A percentile compares a stretch with the other conserved stretches of the same genome.
These are phyloP conservation scores for Kluyveromyces marxianus DNA, from an alignment of 1,139 yeast species.

Conservation along the genomic window DNA sequence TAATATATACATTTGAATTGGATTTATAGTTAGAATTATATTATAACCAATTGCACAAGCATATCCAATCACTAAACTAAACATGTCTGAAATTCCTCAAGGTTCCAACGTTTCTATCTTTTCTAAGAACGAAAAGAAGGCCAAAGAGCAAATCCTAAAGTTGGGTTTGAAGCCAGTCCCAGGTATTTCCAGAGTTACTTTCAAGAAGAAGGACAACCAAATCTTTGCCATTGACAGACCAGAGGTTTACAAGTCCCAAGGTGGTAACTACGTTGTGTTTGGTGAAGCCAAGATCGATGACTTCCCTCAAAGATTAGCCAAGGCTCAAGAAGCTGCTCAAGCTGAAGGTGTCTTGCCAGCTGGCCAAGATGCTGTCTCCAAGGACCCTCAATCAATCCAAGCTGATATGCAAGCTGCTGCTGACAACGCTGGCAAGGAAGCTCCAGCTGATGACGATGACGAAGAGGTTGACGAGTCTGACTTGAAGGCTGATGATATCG, in stretches of 20 bases:
- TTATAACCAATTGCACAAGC: neutral
- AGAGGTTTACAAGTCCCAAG: slow-evolving; percentile 89
- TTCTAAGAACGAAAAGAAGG: slow-evolving; percentile 92
- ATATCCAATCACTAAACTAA: neutral
- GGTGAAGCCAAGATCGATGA: slow-evolving; percentile 98
- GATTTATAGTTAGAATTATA: no score
- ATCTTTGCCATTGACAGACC: slow-evolving; percentile 90
- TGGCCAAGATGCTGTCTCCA: slow-evolving; percentile 32
- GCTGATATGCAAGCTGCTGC: slow-evolving; percentile 87
- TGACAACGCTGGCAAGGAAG: slow-evolving; percentile 29
- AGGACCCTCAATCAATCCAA: slow-evolving; percentile 48
- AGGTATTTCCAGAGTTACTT: slow-evolving; percentile 92
- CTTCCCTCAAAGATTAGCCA: slow-evolving; percentile 74
- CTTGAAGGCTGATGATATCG: slow-evolving; percentile 68
- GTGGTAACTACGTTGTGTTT: slow-evolving; percentile 92
- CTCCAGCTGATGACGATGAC: slow-evolving; percentile 36
- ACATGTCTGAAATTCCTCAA: slow-evolving; percentile 58
- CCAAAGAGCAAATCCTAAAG: slow-evolving; percentile 85
- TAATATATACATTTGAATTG: no score
- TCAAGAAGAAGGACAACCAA: slow-evolving; percentile 90
- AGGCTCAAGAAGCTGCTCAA: slow-evolving; percentile 58
- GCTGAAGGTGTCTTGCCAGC: slow-evolving; percentile 31
- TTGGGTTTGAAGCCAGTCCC: slow-evolving; percentile 85
- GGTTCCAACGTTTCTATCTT: slow-evolving; percentile 82
- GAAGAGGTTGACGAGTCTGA: slow-evolving; percentile 77